These are phyloP conservation scores for Pythium grandisporangium DNA, from an alignment of 352 stramenopile genomes.

Conservation along the genomic window DNA sequence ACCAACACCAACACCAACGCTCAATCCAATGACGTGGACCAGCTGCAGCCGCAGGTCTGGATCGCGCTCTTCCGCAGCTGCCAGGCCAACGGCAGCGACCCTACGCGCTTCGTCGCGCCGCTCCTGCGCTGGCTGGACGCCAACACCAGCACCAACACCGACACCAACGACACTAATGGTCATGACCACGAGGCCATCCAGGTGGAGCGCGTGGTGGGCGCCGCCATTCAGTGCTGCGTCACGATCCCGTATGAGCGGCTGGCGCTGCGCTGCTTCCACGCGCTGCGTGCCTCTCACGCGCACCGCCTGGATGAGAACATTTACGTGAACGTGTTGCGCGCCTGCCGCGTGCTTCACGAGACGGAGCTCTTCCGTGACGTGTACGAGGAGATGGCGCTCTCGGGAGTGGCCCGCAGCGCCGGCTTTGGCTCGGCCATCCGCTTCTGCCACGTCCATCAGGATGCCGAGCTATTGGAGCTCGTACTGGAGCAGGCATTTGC, in stretches of 20 bases:
- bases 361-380: slow-evolving; percentile 31
- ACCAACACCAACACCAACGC: no score
- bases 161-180: no score
- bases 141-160: neutral
- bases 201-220: slow-evolving; percentile 49
- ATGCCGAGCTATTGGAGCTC: slow-evolving; percentile 43
- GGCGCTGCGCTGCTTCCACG: slow-evolving; percentile 34
- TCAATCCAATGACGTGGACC: slow-evolving; percentile 11
- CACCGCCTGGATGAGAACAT: slow-evolving; percentile 62
- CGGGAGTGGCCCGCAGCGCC: slow-evolving; percentile 35
- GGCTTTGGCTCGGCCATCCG: slow-evolving; percentile 64
- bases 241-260: neutral
- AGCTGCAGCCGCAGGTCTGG: slow-evolving; percentile 60
- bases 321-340: slow-evolving; percentile 68
- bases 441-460: slow-evolving; percentile 37
- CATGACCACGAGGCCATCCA: slow-evolving; percentile 10
- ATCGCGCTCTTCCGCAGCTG: slow-evolving; percentile 42
- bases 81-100: slow-evolving; percentile 4
- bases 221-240: slow-evolving; percentile 33
- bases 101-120: slow-evolving; percentile 5
- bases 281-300: slow-evolving; percentile 1
- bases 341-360: slow-evolving; percentile 26
- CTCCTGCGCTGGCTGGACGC: slow-evolving; percentile 31
- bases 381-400: slow-evolving; percentile 40
- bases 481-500: slow-evolving; percentile 45